phyloP scores from a whole-genome alignment of 108 stramenopile species.

The Cylindrotheca fusiformis region DNA sequence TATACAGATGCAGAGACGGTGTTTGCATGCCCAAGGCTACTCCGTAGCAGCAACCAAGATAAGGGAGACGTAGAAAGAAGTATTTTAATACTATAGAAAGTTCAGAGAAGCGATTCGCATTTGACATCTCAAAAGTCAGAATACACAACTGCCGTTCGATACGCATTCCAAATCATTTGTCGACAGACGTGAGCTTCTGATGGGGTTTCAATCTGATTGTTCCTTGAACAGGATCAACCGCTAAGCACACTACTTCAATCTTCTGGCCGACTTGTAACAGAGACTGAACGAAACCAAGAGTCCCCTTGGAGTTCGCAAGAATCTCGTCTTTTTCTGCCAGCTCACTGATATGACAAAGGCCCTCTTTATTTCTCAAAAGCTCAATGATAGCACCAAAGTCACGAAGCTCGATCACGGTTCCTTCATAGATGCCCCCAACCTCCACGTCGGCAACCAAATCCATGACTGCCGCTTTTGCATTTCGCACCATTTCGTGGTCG shows the following conservation, averaged over 20 bases:
- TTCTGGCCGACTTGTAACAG: conserved; percentile 56
- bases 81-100: not conserved
- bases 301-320: conserved; percentile 42
- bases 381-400: conserved; percentile 89
- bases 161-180: no score
- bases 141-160: not conserved
- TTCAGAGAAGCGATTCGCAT: not conserved
- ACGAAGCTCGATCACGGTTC: conserved; percentile 77
- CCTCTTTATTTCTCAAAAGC: conserved; percentile 87
- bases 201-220: conserved; percentile 47
- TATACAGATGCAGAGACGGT: conserved; percentile 61
- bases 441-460: conserved; percentile 77
- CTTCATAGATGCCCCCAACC: conserved; percentile 70
- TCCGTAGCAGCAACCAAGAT: conserved; percentile 1
- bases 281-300: conserved; percentile 46
- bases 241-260: conserved; percentile 56
- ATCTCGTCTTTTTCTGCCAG: conserved; percentile 36
- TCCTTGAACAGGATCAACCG: conserved; percentile 69
- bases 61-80: not conserved
- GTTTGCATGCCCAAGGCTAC: conserved; percentile 51
- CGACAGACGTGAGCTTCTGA: not conserved
- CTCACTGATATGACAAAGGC: conserved; percentile 87
- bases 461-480: conserved; percentile 59
- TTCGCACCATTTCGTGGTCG: conserved; percentile 44
- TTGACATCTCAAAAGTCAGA: not conserved